Base-by-base conservation (phyloP, 305 asterid species). In the Rubia tinctorum region DNA sequence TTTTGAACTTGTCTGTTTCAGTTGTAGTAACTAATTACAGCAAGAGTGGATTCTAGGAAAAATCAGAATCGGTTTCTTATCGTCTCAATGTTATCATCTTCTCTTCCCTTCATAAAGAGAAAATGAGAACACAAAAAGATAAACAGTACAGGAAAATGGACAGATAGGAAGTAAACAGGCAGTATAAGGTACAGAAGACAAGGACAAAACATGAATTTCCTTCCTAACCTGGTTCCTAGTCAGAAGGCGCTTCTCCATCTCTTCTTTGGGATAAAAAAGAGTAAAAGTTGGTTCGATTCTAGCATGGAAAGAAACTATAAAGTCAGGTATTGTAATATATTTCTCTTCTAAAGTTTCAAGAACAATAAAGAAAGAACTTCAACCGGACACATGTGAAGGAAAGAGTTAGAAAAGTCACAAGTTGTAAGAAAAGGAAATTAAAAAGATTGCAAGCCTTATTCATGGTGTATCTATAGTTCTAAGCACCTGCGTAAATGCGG, bases 21-120 rank as follows among this genome's bases (percentile, higher is more conserved):
- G 44, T 76, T 73, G 87, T 95, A 95, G 73, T 95, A 85, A 74
- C 92, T 91, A 77, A 95, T 87, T 71, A 95, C 98, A 0, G 99
- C 98, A 66, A 95, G 91, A 80, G 96, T 90, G 63, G 98, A 95
- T 81, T 95, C 98, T 91, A 89, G 66, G 88, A 76, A 95, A 71
- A 92, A 97, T 44, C 86, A 88, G 79, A 95, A 95, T 71, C 99
- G 89, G 95, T 95, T 95, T 85, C 84, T 89, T 81, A 95, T 92
- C 74, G 98, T 95, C 42, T 92, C 97, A 60, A 92, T 88, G 77
- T 92, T 92, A 80, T 95, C 99, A 80, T 95, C 98, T 76, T 88
- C 99, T 81, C 99, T 83, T 75, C 99, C 99, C 98, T 94, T 73
- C 47, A 79, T 13, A 23, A 18, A 73, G 73, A 70, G 5, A 58